Percentiles rank a stretch among this genome's conserved stretches.
These are phyloP conservation scores for Zoysia matrella DNA, from an alignment of 202 grass and related monocot genomes.

Conservation along the genomic window DNA sequence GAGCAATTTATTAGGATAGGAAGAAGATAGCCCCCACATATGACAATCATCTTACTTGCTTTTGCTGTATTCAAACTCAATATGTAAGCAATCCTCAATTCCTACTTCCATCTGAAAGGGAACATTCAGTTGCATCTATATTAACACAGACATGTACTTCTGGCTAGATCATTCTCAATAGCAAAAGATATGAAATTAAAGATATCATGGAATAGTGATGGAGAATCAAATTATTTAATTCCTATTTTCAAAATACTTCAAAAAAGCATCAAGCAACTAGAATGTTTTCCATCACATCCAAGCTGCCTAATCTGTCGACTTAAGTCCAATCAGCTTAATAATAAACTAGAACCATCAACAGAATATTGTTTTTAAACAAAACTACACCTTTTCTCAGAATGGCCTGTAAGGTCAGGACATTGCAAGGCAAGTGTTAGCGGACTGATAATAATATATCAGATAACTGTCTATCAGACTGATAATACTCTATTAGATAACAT, in stretches of 20 bases:
- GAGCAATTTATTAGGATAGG: background rate
- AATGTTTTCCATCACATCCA: background rate
- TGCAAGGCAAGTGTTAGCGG: background rate
- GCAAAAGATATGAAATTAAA: background rate
- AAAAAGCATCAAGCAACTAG: background rate
- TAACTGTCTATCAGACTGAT: background rate
- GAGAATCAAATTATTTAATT: constrained; percentile 3
- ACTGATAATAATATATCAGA: background rate
- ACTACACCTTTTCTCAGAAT: constrained; percentile 1
- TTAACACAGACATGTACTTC: background rate
- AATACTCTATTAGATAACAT: background rate
- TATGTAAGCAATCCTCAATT: constrained; percentile 89
- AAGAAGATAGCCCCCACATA: background rate
- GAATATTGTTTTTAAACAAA: background rate
- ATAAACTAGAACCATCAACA: background rate
- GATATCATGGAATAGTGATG: background rate
- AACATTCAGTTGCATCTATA: constrained; percentile 18
- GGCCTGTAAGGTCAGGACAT: background rate
- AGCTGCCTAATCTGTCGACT: background rate
- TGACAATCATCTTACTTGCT: constrained; percentile 59
- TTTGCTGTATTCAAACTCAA: constrained; percentile 90
- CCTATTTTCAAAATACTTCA: background rate
- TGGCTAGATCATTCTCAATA: background rate
- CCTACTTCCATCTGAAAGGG: constrained; percentile 86
- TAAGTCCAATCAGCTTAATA: constrained; percentile 7